Conservation (phyloP, 2,329 filamentous ascomycete genomes). For the Tolypocladium cylindrosporum region DNA sequence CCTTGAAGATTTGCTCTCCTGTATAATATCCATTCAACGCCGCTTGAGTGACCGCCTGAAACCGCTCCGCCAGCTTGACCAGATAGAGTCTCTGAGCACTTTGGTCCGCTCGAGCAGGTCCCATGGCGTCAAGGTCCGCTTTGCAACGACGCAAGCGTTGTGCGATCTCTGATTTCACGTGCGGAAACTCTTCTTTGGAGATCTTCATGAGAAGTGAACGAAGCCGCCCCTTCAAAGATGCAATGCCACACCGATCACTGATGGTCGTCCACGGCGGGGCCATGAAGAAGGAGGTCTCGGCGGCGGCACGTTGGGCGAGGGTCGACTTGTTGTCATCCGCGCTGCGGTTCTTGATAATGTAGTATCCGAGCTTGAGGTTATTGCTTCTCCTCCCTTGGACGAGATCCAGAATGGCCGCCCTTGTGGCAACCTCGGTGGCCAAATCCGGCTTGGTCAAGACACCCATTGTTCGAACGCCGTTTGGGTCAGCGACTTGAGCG, state of each 20-base stretch:
- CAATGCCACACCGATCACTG: conserved; percentile 21
- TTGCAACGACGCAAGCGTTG: conserved; percentile 6
- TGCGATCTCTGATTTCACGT: conserved; percentile 20
- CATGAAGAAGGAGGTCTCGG: conserved; percentile 28
- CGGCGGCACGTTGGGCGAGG: conserved; percentile 16
- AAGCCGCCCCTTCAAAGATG: conserved; percentile 23
- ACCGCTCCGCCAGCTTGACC: conserved; percentile 19
- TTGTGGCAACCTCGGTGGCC: conserved; percentile 27
- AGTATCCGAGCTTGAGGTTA: conserved; percentile 36
- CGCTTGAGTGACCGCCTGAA: conserved; percentile 14
- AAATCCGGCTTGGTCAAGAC: conserved; percentile 53
- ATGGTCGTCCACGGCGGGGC: conserved; percentile 23
- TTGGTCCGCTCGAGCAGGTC: conserved; percentile 14
- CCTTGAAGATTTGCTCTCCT: conserved; percentile 17
- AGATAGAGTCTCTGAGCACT: conserved; percentile 25
- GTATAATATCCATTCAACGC: conserved; percentile 26
- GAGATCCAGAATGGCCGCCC: conserved; percentile 29
- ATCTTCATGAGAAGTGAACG: conserved; percentile 27
- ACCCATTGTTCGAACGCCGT: conserved; percentile 31
- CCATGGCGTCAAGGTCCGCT: conserved; percentile 16
- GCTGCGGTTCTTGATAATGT: conserved; percentile 36
- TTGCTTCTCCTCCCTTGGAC: conserved; percentile 28
- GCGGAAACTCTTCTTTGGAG: conserved; percentile 26
- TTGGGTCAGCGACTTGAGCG: conserved; percentile 25
- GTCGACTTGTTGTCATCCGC: conserved; percentile 27